Evolutionary conservation across 306 rosid species (phyloP), one percentile per base, ranked within the genome.

Genomic region (Casuarina cunninghamiana): DNA sequence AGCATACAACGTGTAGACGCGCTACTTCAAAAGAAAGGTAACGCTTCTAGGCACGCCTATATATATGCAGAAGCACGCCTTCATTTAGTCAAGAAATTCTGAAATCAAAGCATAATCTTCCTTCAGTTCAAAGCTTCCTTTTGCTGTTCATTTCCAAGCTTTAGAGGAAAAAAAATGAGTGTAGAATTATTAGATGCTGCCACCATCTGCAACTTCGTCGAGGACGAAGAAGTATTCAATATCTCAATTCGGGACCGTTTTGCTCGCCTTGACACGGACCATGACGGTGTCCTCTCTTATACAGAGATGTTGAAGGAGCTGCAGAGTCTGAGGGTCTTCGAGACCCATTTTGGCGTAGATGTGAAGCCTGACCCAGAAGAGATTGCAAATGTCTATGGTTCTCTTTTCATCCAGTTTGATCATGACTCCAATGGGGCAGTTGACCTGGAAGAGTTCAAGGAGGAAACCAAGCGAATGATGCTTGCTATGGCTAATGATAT

Each of bases 301-400:
- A 77, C 85, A 9, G 97, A 93, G 88, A 87, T 93, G 97, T 44
- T 93, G 77, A 89, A 76, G 87, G 96, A 93, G 86, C 79, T 93
- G 19, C 85, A 85, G 69, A 71, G 90, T 51, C 76, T 93, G 26
- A 83, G 93, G 72, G 88, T 90, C 17, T 76, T 93, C 0, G 93
- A 93, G 71, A 89, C 88, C 0, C 91, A 92, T 66, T 90, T 82
- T 21, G 97, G 97, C 10, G 49, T 89, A 5, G 96, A 90, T 58
- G 90, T 75, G 72, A 83, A 84, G 79, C 78, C 87, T 1, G 88
- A 90, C 35, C 93, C 93, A 0, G 74, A 69, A 2, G 93, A 90
- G 83, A 79, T 83, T 80, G 78, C 90, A 67, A 86, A 74, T 46
- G 87, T 86, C 17, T 89, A 90, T 5, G 82, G 58, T 32, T 84